Percentiles rank a stretch among this genome's conserved stretches.
Evolutionary conservation across 2,329 filamentous ascomycete species (phyloP).

Genomic region (Endoconidiophora polonica): DNA sequence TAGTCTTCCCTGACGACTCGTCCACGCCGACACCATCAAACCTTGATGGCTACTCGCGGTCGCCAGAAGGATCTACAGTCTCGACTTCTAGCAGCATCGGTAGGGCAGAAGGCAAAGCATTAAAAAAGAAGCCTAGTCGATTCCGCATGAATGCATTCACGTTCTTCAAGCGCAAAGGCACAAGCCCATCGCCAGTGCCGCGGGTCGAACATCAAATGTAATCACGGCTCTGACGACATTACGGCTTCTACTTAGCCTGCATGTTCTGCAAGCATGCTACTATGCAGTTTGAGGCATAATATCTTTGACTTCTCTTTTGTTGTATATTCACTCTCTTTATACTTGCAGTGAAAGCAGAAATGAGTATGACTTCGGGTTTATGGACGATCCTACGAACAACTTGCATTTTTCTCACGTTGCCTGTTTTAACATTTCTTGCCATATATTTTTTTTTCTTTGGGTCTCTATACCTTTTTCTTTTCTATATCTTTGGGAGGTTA

Average conservation of each 20-base stretch:
- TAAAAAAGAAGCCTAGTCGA: conserved; percentile 46
- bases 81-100: conserved; percentile 27
- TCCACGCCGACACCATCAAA: conserved; percentile 3
- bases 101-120: conserved; percentile 30
- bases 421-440: neutral
- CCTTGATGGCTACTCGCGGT: conserved; percentile 7
- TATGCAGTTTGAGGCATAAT: neutral
- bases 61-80: conserved; percentile 11
- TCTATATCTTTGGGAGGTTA: conserved; percentile 5
- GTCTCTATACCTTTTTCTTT: neutral
- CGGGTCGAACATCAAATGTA: conserved; percentile 1
- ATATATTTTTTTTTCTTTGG: neutral
- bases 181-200: conserved; percentile 9
- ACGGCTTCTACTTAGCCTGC: no score
- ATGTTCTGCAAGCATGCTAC: no score
- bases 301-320: neutral
- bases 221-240: neutral
- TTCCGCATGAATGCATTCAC: conserved; percentile 46
- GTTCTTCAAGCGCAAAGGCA: conserved; percentile 38
- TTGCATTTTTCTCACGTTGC: neutral
- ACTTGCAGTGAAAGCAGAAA: neutral
- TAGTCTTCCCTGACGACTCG: conserved; percentile 10
- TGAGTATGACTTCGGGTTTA: neutral
- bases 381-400: neutral
- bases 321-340: conserved; percentile 1